Conservation (phyloP, 164 flowering plant genomes). For the Santalum album region DNA sequence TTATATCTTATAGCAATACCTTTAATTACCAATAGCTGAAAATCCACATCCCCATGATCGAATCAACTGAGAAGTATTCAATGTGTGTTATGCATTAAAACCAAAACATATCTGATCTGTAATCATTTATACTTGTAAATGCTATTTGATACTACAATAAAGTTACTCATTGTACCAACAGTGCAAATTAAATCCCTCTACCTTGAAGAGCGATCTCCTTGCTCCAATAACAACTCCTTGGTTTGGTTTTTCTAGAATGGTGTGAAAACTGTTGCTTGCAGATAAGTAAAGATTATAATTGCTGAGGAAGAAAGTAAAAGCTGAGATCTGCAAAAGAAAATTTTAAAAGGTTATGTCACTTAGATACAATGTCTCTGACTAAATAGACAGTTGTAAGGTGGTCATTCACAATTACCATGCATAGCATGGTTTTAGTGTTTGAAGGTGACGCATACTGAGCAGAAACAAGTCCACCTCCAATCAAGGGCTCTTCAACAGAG, state of each 20-base stretch:
- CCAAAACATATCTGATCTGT: too few species aligned
- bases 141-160: too few species aligned
- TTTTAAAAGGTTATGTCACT: neutral
- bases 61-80: too few species aligned
- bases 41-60: too few species aligned
- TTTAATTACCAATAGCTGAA: too few species aligned
- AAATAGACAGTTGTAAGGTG: neutral
- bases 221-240: neutral
- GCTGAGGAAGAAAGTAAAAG: neutral
- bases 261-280: neutral
- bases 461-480: neutral
- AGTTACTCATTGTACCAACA: too few species aligned
- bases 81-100: too few species aligned
- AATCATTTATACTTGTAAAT: too few species aligned
- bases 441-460: constrained; percentile 26
- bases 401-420: neutral
- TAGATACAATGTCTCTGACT: neutral
- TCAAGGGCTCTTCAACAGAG: neutral
- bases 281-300: neutral
- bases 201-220: neutral
- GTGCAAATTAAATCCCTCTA: neutral
- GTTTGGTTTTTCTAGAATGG: neutral
- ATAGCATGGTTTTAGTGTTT: constrained; percentile 33
- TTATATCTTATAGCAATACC: too few species aligned
- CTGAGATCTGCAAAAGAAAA: neutral